Conservation (phyloP, 139 green algal genomes). For the Pycnococcus provasolii region DNA sequence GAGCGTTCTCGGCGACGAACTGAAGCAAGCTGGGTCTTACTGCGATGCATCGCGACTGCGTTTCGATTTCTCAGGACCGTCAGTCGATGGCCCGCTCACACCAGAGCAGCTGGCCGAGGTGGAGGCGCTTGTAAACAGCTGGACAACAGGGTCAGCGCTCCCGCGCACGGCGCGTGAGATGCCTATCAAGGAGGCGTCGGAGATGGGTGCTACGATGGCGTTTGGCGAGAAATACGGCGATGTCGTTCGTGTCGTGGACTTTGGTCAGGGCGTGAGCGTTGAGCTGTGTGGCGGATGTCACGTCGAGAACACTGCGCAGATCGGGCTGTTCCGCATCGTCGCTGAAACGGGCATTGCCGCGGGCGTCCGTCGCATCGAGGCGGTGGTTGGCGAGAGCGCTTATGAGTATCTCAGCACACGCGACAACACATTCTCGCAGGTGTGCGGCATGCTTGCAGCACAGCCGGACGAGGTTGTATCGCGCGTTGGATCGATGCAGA, state of each 20-base stretch:
- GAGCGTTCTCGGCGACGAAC: constrained; percentile 67
- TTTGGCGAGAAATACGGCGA: constrained; percentile 92
- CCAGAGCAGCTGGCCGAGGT: constrained; percentile 48
- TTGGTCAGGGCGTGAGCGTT: constrained; percentile 65
- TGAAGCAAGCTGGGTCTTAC: constrained; percentile 73
- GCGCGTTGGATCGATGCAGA: constrained; percentile 34
- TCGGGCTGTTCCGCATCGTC: constrained; percentile 69
- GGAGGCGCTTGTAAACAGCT: constrained; percentile 71
- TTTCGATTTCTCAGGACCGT: constrained; percentile 50
- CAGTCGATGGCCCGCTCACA: constrained; percentile 11
- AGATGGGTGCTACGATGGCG: constrained; percentile 73
- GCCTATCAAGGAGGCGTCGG: constrained; percentile 63
- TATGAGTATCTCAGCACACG: constrained; percentile 56
- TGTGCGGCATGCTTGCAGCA: constrained; percentile 27
- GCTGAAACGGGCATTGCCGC: constrained; percentile 73
- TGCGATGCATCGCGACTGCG: constrained; percentile 54
- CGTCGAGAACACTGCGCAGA: constrained; percentile 55
- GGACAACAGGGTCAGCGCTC: constrained; percentile 42
- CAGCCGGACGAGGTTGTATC: constrained; percentile 32
- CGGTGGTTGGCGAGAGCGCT: constrained; percentile 59
- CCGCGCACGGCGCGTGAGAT: constrained; percentile 39
- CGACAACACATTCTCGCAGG: constrained; percentile 48
- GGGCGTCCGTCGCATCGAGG: constrained; percentile 77
- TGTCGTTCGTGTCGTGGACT: constrained; percentile 68
- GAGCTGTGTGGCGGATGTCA: constrained; percentile 62